phyloP scores from a whole-genome alignment of 106 monocot species.

The Dioscorea zingiberensis region DNA sequence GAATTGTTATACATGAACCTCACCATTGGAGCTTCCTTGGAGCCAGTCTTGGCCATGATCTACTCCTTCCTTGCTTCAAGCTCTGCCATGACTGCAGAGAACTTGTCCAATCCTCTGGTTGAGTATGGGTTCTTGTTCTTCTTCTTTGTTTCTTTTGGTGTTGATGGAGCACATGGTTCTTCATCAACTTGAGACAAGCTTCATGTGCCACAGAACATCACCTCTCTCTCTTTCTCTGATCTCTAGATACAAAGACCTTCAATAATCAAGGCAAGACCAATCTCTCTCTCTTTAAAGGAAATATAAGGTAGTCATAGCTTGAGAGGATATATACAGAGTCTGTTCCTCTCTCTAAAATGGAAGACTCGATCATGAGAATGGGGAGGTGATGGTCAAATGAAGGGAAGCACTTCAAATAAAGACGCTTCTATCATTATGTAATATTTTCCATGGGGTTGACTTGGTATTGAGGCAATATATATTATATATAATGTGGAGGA shows the following conservation, averaged over 20 bases:
- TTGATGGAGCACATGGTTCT: background rate
- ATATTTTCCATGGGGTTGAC: too few relatives aligned
- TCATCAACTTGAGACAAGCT: conserved; percentile 44
- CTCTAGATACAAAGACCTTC: background rate
- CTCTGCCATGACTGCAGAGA: conserved; percentile 43
- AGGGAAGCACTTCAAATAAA: too few relatives aligned
- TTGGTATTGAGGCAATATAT: too few relatives aligned
- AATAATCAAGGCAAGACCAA: too few relatives aligned
- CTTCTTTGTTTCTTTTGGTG: conserved; percentile 16
- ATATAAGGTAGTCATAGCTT: too few relatives aligned
- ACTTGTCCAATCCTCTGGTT: conserved; percentile 53
- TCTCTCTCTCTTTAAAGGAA: too few relatives aligned
- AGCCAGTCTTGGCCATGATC: conserved; percentile 25
- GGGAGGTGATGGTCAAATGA: too few relatives aligned
- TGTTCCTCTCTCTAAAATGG: too few relatives aligned
- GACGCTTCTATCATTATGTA: too few relatives aligned
- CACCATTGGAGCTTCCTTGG: conserved; percentile 21
- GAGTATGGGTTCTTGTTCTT: conserved; percentile 51
- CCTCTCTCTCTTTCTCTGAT: background rate
- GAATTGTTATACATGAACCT: conserved; percentile 38
- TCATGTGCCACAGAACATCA: conserved; percentile 46
- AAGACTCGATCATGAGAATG: too few relatives aligned
- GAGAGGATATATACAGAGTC: too few relatives aligned
- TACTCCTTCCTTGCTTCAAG: conserved; percentile 36
- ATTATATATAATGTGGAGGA: background rate